These are phyloP conservation scores for Singerocomus rubriflavus DNA, from an alignment of 1,284 basidiomycete species.

Conservation along the genomic window DNA sequence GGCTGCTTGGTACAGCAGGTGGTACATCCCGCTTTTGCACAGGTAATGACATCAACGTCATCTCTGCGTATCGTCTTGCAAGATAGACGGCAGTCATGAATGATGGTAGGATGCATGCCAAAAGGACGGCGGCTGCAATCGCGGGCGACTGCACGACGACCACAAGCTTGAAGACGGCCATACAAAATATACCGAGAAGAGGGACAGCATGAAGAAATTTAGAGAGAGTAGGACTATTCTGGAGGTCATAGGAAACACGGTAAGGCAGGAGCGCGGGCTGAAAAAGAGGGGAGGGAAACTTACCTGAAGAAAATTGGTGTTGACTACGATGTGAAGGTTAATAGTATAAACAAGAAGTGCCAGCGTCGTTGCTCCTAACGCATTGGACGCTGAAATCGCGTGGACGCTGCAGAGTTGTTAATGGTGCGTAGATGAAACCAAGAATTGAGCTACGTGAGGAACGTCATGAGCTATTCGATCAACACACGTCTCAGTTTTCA, in stretches of 20 bases:
- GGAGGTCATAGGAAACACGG: background rate
- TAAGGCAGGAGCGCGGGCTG: background rate
- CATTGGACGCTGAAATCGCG: slow-evolving; percentile 19
- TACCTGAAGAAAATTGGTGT: slow-evolving; percentile 20
- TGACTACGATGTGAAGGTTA: slow-evolving; percentile 25
- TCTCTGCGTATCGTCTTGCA: slow-evolving; percentile 3
- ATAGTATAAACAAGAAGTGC: slow-evolving; percentile 32
- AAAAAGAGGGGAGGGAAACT: background rate
- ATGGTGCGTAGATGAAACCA: background rate
- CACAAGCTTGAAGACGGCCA: slow-evolving; percentile 20
- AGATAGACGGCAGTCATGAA: slow-evolving; percentile 13
- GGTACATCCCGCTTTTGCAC: slow-evolving; percentile 5
- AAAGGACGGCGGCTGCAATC: slow-evolving; percentile 17
- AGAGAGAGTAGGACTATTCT: slow-evolving; percentile 19
- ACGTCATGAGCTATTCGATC: slow-evolving; percentile 23
- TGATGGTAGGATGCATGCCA: slow-evolving; percentile 23
- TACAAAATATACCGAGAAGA: slow-evolving; percentile 26
- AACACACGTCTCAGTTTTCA: slow-evolving; percentile 1
- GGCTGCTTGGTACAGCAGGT: background rate
- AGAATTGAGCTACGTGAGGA: slow-evolving; percentile 26
- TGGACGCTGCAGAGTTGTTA: slow-evolving; percentile 20
- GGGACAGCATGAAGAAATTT: slow-evolving; percentile 27
- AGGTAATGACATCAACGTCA: slow-evolving; percentile 5
- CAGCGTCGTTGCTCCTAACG: slow-evolving; percentile 22
- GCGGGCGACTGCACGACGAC: slow-evolving; percentile 20